A percentile compares a stretch with the other conserved stretches of the same genome.
Evolutionary conservation across 1,284 basidiomycete genomes (phyloP).

Genomic region (Caloboletus inedulis): DNA sequence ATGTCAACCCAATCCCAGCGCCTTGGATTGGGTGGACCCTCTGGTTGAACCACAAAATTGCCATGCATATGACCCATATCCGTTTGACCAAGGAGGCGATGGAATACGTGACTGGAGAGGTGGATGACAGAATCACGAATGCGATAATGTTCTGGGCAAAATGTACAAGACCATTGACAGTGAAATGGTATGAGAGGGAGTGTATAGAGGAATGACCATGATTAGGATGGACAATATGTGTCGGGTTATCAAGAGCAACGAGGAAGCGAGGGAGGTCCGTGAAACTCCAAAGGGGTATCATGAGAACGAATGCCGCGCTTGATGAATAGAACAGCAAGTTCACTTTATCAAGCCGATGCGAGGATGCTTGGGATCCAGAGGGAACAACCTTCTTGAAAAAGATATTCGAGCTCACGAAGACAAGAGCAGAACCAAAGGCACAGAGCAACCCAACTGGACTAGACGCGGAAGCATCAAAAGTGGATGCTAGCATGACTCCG

Average conservation of each 20-base stretch:
- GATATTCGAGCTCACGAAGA: conserved; percentile 98
- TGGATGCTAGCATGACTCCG: conserved; percentile 97
- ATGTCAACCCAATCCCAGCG: conserved; percentile 86
- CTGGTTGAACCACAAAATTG: conserved; percentile 97
- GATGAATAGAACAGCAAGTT: conserved; percentile 96
- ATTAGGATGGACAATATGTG: conserved; percentile 47
- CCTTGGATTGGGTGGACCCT: conserved; percentile 82
- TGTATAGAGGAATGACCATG: conserved; percentile 49
- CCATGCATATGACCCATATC: conserved; percentile 96
- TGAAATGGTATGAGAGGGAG: conserved; percentile 71
- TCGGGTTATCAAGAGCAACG: conserved; percentile 38
- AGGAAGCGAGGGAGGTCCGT: conserved; percentile 75
- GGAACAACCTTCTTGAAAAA: conserved; percentile 99
- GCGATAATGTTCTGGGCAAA: conserved; percentile 98
- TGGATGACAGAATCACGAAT: conserved; percentile 92
- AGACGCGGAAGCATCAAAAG: conserved; percentile 85
- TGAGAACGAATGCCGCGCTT: conserved; percentile 89
- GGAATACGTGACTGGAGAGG: conserved; percentile 97
- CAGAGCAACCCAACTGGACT: conserved; percentile 83
- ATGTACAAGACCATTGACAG: conserved; percentile 93
- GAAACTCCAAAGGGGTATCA: conserved; percentile 93
- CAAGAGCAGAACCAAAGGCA: conserved; percentile 90
- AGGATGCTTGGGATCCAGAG: conserved; percentile 47
- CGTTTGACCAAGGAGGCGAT: conserved; percentile 98
- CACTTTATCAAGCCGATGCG: conserved; percentile 92